A percentile compares a stretch with the other conserved stretches of the same genome.
Conservation (phyloP, 2,329 filamentous ascomycete genomes). For the Curvularia lunata region DNA sequence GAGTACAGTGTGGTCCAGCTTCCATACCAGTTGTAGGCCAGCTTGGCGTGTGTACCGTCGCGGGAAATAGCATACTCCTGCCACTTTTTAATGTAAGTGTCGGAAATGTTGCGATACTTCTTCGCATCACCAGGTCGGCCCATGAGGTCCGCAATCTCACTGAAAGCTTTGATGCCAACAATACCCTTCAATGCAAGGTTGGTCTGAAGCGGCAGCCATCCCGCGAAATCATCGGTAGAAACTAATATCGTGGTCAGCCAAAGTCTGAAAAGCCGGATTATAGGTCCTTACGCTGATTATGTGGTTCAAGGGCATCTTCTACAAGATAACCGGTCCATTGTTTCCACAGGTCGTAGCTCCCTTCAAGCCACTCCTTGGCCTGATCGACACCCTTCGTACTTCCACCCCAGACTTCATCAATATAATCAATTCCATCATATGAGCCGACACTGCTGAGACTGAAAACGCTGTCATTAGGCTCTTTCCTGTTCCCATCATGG, state of each 20-base stretch:
- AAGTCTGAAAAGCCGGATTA: neutral
- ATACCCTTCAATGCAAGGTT: slow-evolving; percentile 86
- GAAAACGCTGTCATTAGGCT: slow-evolving; percentile 51
- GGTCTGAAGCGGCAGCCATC: slow-evolving; percentile 77
- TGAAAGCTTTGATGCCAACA: slow-evolving; percentile 80
- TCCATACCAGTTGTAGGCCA: slow-evolving; percentile 80
- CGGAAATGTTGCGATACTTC: slow-evolving; percentile 67
- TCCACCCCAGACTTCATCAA: slow-evolving; percentile 68
- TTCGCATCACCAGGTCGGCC: slow-evolving; percentile 63
- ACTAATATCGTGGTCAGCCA: slow-evolving; percentile 52
- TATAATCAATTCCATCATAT: slow-evolving; percentile 60
- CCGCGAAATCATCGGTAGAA: slow-evolving; percentile 84
- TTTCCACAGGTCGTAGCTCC: slow-evolving; percentile 74
- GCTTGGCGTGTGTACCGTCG: slow-evolving; percentile 73
- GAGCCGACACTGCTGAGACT: slow-evolving; percentile 58
- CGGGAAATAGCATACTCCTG: slow-evolving; percentile 71
- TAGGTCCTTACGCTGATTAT: slow-evolving; percentile 65
- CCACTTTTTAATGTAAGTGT: slow-evolving; percentile 76
- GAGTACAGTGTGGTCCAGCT: slow-evolving; percentile 89
- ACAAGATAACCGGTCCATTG: slow-evolving; percentile 82
- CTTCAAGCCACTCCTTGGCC: slow-evolving; percentile 68
- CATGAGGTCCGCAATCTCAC: slow-evolving; percentile 68
- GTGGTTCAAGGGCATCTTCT: slow-evolving; percentile 74
- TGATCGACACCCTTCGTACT: slow-evolving; percentile 60
- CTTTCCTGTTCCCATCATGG: slow-evolving; percentile 27